A percentile compares a stretch with the other conserved stretches of the same genome.
These are phyloP conservation scores for Lophiostoma macrostomum DNA, from an alignment of 495 filamentous ascomycete species.

Conservation along the genomic window DNA sequence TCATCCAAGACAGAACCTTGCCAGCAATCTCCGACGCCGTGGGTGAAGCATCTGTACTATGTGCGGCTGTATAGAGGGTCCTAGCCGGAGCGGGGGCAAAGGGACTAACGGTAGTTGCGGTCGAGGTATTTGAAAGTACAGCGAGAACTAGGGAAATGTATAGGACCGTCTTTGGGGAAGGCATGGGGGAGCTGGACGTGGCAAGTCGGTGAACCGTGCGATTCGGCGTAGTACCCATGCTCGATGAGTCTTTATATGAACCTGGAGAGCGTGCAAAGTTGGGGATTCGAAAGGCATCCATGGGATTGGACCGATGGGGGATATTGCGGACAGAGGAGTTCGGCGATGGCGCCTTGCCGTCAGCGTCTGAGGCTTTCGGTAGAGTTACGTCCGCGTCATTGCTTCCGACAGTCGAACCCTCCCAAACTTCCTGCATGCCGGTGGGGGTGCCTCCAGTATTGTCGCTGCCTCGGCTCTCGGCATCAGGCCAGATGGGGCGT, in stretches of 20 bases:
- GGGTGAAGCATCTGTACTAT: slow-evolving; percentile 19
- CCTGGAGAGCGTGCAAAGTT: slow-evolving; percentile 30
- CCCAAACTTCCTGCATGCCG: slow-evolving; percentile 24
- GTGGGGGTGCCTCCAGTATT: slow-evolving; percentile 9
- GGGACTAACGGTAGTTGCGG: slow-evolving; percentile 14
- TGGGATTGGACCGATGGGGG: slow-evolving; percentile 28
- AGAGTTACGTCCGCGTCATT: not conserved
- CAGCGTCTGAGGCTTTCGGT: not conserved
- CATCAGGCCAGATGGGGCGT: slow-evolving; percentile 27
- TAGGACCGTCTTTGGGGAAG: slow-evolving; percentile 35
- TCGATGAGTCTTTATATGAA: slow-evolving; percentile 17
- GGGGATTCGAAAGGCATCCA: slow-evolving; percentile 32
- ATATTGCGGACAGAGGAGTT: slow-evolving; percentile 14
- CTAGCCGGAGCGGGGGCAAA: slow-evolving; percentile 40
- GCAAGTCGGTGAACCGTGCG: slow-evolving; percentile 18
- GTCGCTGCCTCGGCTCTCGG: slow-evolving; percentile 14
- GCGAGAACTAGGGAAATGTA: slow-evolving; percentile 39
- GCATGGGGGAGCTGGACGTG: slow-evolving; percentile 26
- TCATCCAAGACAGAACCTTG: slow-evolving; percentile 62
- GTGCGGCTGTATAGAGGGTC: slow-evolving; percentile 24
- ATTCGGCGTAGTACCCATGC: slow-evolving; percentile 13
- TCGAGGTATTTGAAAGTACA: slow-evolving; percentile 29
- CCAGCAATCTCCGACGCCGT: slow-evolving; percentile 50
- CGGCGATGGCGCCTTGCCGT: slow-evolving; percentile 6
- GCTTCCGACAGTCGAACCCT: slow-evolving; percentile 12